phyloP scores from a whole-genome alignment of 768 basidiomycete genomes.

The Agrocybe pediades region DNA sequence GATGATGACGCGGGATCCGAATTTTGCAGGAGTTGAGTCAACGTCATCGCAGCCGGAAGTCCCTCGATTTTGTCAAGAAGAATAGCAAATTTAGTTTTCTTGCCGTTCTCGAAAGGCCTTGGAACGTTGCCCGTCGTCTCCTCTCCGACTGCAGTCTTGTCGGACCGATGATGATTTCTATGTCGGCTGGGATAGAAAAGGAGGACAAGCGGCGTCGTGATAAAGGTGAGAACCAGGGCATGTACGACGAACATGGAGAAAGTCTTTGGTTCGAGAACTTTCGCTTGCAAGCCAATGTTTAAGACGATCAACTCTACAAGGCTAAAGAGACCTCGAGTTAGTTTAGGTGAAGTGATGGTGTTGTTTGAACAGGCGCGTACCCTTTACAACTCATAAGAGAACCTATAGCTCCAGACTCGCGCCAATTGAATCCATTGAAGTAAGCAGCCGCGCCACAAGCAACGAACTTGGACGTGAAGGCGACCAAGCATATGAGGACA shows the following conservation, averaged over 20 bases:
- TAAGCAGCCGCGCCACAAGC: constrained; percentile 66
- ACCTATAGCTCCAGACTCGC: constrained; percentile 83
- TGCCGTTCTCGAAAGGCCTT: constrained; percentile 33
- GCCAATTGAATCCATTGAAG: constrained; percentile 60
- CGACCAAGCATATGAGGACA: constrained; percentile 70
- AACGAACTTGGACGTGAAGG: constrained; percentile 80
- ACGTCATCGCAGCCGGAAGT: constrained; percentile 78
- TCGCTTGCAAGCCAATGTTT: constrained; percentile 79
- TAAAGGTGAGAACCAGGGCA: constrained; percentile 75
- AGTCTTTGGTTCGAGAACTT: constrained; percentile 60
- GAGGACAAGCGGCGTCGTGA: constrained; percentile 83
- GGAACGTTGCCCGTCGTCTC: constrained; percentile 16
- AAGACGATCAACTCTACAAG: constrained; percentile 89
- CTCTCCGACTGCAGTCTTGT: constrained; percentile 19
- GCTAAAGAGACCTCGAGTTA: constrained; percentile 26
- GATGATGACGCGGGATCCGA: background rate
- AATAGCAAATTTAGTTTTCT: constrained; percentile 65
- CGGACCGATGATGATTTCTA: constrained; percentile 39
- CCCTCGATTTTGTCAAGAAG: constrained; percentile 82
- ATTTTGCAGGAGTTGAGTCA: constrained; percentile 66
- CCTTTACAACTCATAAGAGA: constrained; percentile 91
- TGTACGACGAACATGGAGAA: constrained; percentile 92
- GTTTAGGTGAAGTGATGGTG: background rate
- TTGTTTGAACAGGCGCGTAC: constrained; percentile 34
- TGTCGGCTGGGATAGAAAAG: constrained; percentile 71